A percentile compares a stretch with the other conserved stretches of the same genome.
These are phyloP conservation scores for Fusarium sterilihyphosum DNA, from an alignment of 2,329 filamentous ascomycete genomes.

Conservation along the genomic window DNA sequence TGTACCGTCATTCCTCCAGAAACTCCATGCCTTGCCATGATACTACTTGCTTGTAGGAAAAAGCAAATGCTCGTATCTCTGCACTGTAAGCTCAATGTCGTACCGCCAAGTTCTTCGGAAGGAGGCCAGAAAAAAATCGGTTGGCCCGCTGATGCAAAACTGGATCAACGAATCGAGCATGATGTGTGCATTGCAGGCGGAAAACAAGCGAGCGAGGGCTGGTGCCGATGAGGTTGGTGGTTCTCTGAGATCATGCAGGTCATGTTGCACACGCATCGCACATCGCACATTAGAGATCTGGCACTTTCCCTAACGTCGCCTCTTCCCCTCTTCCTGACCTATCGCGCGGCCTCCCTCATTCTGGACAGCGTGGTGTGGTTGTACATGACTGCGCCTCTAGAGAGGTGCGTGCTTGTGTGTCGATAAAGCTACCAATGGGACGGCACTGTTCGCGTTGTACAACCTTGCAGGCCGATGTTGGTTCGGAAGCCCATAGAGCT, in stretches of 20 bases:
- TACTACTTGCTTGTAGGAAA: not conserved
- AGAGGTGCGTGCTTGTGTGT: constrained; percentile 29
- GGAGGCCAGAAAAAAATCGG: not conserved
- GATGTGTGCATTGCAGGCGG: constrained; percentile 26
- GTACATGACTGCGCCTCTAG: constrained; percentile 28
- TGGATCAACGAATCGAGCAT: constrained; percentile 12
- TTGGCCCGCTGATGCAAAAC: not conserved
- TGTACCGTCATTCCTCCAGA: not conserved
- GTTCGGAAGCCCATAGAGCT: constrained; percentile 27
- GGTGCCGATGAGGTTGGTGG: constrained; percentile 38
- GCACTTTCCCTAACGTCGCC: constrained; percentile 34
- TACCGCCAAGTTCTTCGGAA: constrained; percentile 11
- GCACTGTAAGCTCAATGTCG: not conserved
- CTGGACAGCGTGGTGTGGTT: constrained; percentile 29
- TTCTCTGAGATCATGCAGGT: constrained; percentile 45
- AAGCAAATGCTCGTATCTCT: not conserved
- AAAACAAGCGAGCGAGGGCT: constrained; percentile 43
- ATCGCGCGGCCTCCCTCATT: constrained; percentile 24
- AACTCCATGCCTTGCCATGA: not conserved
- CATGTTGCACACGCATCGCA: constrained; percentile 37
- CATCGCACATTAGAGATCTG: constrained; percentile 42
- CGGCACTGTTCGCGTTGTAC: constrained; percentile 34
- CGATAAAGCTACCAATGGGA: constrained; percentile 37
- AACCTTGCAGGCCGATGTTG: constrained; percentile 35
- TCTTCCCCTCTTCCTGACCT: constrained; percentile 17